Conservation (phyloP, 2,329 filamentous ascomycete species). For the Lecanoromycetidae sp. region DNA sequence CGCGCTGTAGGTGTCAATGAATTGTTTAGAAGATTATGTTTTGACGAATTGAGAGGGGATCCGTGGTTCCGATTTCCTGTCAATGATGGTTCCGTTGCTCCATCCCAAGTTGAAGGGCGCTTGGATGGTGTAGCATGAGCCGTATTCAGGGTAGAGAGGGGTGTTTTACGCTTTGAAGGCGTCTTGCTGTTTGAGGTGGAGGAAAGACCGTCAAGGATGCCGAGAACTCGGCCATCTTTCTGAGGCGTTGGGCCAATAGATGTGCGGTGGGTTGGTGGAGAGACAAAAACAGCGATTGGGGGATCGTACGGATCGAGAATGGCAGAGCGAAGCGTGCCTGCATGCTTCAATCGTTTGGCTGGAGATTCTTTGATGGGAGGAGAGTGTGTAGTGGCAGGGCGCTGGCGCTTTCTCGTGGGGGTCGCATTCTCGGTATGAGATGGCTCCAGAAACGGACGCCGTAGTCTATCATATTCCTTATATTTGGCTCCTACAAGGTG, state of each 20-base stretch:
- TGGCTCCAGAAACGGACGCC: constrained; percentile 17
- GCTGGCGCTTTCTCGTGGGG: constrained; percentile 4
- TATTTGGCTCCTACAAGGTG: constrained; percentile 33
- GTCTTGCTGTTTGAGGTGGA: constrained; percentile 1
- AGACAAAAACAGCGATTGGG: constrained; percentile 30
- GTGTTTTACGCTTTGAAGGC: constrained; percentile 6
- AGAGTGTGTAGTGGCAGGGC: constrained; percentile 11
- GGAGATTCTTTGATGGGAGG: constrained; percentile 22
- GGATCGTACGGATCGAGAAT: constrained; percentile 35
- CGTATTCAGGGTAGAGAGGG: not conserved
- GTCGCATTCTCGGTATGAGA: not conserved
- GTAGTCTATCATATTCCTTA: constrained; percentile 35
- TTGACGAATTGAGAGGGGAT: constrained; percentile 1
- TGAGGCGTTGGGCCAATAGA: constrained; percentile 37
- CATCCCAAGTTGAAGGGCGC: not conserved
- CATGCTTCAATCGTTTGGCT: constrained; percentile 25
- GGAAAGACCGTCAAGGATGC: constrained; percentile 37
- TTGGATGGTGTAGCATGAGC: constrained; percentile 13
- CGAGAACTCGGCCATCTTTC: constrained; percentile 36
- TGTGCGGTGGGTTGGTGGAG: constrained; percentile 23
- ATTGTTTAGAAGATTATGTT: not conserved
- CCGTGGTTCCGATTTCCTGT: not conserved
- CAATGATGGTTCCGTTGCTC: not conserved
- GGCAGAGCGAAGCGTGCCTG: constrained; percentile 26
- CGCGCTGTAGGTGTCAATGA: constrained; percentile 13